A percentile compares a stretch with the other conserved stretches of the same genome.
phyloP scores from a whole-genome alignment of 2,329 filamentous ascomycete species.

The Monosporascus sp. region DNA sequence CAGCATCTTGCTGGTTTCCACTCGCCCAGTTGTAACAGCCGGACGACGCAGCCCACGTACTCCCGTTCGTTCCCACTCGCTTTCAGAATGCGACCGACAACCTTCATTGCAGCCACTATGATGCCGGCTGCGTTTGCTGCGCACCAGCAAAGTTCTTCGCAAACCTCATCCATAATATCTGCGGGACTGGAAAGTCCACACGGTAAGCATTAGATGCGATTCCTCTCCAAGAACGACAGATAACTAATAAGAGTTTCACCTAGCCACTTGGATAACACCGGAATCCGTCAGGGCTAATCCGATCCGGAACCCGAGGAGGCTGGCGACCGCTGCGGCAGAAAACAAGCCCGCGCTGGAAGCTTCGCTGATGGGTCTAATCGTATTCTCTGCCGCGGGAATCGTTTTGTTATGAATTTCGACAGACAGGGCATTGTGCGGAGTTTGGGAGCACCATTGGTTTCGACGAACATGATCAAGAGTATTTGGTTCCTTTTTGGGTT shows the following conservation, averaged over 20 bases:
- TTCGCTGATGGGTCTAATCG: constrained; percentile 26
- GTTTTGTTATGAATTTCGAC: constrained; percentile 18
- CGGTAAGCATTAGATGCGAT: not conserved
- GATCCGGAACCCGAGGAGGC: not conserved
- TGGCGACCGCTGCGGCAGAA: constrained; percentile 6
- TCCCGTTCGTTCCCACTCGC: too few species aligned
- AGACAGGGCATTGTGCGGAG: not conserved
- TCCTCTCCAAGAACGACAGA: not conserved
- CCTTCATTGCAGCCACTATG: not conserved
- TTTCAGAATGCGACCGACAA: not conserved
- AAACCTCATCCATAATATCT: not conserved
- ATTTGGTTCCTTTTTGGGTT: too few species aligned
- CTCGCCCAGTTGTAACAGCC: not conserved
- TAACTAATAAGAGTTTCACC: too few species aligned
- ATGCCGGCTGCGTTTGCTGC: not conserved
- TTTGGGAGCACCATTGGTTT: not conserved
- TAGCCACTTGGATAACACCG: not conserved
- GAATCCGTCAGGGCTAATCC: not conserved
- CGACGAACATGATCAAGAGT: too few species aligned
- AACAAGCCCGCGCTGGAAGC: constrained; percentile 24
- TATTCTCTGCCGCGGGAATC: constrained; percentile 26
- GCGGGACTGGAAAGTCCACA: not conserved
- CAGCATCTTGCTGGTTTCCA: not conserved
- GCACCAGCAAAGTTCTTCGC: not conserved
- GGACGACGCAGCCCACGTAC: not conserved